These are phyloP conservation scores for Dichotomopilus funicola DNA, from an alignment of 2,329 filamentous ascomycete species.

Conservation along the genomic window DNA sequence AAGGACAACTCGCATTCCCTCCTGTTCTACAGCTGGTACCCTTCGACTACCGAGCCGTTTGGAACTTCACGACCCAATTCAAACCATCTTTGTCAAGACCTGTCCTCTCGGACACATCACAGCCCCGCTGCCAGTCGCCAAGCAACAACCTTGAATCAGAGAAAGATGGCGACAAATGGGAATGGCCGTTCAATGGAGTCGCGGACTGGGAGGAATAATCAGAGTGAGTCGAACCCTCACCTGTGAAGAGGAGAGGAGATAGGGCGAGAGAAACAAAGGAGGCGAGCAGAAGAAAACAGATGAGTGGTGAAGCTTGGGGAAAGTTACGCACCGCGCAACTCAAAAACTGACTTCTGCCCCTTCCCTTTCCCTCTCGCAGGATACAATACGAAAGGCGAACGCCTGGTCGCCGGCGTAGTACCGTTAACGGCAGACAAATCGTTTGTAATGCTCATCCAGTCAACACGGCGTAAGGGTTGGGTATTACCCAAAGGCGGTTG, in stretches of 20 bases:
- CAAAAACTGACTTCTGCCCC: conserved; percentile 33
- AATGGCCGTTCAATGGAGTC: conserved; percentile 60
- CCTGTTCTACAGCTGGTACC: not conserved
- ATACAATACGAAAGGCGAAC: conserved; percentile 86
- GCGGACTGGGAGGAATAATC: conserved; percentile 69
- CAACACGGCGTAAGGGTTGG: conserved; percentile 84
- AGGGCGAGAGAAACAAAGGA: too few relatives aligned
- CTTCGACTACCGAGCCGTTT: not conserved
- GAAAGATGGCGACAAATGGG: conserved; percentile 24
- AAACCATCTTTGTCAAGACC: not conserved
- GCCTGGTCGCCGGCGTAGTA: conserved; percentile 90
- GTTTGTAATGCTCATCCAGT: conserved; percentile 89
- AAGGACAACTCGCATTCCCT: conserved; percentile 3
- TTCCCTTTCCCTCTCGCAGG: conserved; percentile 49
- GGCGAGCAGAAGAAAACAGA: not conserved
- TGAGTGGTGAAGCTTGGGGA: not conserved
- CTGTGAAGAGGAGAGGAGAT: not conserved
- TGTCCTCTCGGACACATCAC: conserved; percentile 13
- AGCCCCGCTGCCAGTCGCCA: conserved; percentile 8
- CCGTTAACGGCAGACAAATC: conserved; percentile 80
- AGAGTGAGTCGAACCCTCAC: conserved; percentile 55
- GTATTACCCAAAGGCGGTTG: conserved; percentile 96
- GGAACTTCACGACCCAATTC: not conserved
- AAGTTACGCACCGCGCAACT: conserved; percentile 22
- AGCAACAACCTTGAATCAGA: not conserved